phyloP scores from a whole-genome alignment of 1,284 basidiomycete genomes.

The Omphalotus olearius region DNA sequence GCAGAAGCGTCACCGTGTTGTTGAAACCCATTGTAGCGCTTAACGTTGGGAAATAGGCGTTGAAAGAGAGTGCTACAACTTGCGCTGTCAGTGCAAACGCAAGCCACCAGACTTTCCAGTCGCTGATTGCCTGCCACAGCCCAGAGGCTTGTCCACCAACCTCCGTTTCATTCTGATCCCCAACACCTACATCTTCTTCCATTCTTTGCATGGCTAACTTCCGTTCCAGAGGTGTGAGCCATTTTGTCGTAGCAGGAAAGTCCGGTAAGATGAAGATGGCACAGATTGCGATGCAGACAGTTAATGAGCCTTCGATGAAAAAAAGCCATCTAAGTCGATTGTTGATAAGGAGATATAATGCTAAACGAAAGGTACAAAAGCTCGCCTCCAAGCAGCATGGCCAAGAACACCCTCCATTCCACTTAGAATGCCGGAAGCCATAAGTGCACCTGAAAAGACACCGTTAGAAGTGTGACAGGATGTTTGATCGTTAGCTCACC shows the following conservation, averaged over 20 bases:
- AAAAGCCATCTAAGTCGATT: conserved; percentile 59
- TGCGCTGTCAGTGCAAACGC: conserved; percentile 41
- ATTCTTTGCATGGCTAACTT: conserved; percentile 69
- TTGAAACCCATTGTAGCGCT: conserved; percentile 68
- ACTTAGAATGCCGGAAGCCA: conserved; percentile 63
- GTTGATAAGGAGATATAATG: neutral
- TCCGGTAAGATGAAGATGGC: conserved; percentile 75
- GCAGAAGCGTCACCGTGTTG: conserved; percentile 59
- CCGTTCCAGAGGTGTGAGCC: conserved; percentile 60
- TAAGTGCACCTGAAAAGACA: conserved; percentile 39
- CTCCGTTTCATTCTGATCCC: conserved; percentile 44
- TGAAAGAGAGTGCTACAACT: conserved; percentile 68
- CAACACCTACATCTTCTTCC: conserved; percentile 66
- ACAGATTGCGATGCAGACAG: conserved; percentile 55
- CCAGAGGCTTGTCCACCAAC: conserved; percentile 38
- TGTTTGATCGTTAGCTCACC: conserved; percentile 21
- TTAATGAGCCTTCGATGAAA: conserved; percentile 70
- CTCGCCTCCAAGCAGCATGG: conserved; percentile 64
- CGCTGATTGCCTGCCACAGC: conserved; percentile 55
- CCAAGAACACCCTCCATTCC: conserved; percentile 69
- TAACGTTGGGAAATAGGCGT: conserved; percentile 73
- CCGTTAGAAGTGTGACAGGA: neutral
- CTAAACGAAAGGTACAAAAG: conserved; percentile 9
- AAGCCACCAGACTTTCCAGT: conserved; percentile 75
- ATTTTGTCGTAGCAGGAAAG: conserved; percentile 62